Evolutionary conservation across 768 basidiomycete genomes (phyloP).

Genomic region (Plicaturopsis crispa): DNA sequence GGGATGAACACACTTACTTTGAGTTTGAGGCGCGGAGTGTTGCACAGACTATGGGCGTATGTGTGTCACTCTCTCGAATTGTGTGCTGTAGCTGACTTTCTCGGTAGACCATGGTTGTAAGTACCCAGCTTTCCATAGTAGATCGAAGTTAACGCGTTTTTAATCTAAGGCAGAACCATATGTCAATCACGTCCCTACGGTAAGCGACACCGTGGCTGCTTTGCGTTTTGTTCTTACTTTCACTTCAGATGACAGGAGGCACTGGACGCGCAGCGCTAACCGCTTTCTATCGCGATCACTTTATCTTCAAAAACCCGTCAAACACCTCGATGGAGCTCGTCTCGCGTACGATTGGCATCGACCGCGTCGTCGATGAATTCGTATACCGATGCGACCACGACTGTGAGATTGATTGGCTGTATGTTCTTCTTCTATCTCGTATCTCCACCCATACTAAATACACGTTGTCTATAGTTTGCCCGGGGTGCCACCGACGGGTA

Average conservation of each 20-base stretch:
- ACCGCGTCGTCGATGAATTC: slow-evolving; percentile 39
- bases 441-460: no score
- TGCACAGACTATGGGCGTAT: no score
- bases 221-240: no score
- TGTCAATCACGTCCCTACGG: slow-evolving; percentile 53
- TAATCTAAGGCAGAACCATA: slow-evolving; percentile 37
- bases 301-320: slow-evolving; percentile 46
- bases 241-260: slow-evolving; percentile 44
- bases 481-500: slow-evolving; percentile 44
- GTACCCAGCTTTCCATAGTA: slow-evolving; percentile 9
- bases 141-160: background rate
- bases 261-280: slow-evolving; percentile 41
- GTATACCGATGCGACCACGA: background rate
- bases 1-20: slow-evolving; percentile 51
- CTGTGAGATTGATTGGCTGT: slow-evolving; percentile 20
- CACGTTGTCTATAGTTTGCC: slow-evolving; percentile 48
- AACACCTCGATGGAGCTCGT: slow-evolving; percentile 36
- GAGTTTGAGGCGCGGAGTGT: slow-evolving; percentile 34
- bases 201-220: slow-evolving; percentile 12
- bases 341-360: slow-evolving; percentile 44
- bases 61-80: no score
- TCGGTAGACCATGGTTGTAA: slow-evolving; percentile 48
- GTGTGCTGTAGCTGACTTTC: no score
- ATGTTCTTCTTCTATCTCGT: slow-evolving; percentile 41
- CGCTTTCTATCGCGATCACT: slow-evolving; percentile 49